Evolutionary conservation across 352 stramenopile genomes (phyloP), one percentile per base, ranked within the genome.

Genomic region (Globisporangium spiculum): DNA sequence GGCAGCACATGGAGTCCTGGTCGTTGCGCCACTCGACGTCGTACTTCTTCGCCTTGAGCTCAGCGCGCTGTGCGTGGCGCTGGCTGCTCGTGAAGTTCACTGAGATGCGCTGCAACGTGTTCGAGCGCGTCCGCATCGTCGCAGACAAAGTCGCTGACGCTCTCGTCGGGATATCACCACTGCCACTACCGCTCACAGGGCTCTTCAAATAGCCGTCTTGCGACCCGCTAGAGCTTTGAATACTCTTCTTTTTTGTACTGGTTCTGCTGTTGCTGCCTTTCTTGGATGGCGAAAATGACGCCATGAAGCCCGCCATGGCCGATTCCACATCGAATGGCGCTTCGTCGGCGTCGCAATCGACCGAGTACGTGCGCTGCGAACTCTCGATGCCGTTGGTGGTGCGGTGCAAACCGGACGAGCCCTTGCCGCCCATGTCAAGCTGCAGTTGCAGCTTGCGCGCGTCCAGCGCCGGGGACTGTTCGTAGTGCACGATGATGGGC

Each of bases 11-110:
- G 36, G 71, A 83, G 22, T 89, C 83, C 60, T 83, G 67, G 68
- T 93, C 85, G 20, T 76, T 66, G 58, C 77, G 80, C 85, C 85
- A 93, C 32, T 79, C 73, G 48, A 93, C 85, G 67, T 89, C 83
- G 69, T 93, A 93, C 70, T 93, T 93, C 57, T 72, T 69, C 34
- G 76, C 79, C 63, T 86, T 68, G 63, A 20, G 44, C 52, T 71
- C 68, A 9, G 63, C 57, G 67, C 59, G 48, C 57, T 54, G 61
- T 24, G 32, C 18, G 48, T 24, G 73, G 50, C 38, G 63, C 57
- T 16, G 73, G 66, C 16, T 67, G 58, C 34, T 66, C 36, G n/a
- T 72, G 30, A 71, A 52, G 59, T 32, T 63, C 50, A 67, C 60
- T 2, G 66, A 63, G 2, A 83, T 66, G 10, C 73, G 63, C 60